Evolutionary conservation across 805 yeast genomes (phyloP).

Genomic region (Metschnikowia arizonensis): DNA sequence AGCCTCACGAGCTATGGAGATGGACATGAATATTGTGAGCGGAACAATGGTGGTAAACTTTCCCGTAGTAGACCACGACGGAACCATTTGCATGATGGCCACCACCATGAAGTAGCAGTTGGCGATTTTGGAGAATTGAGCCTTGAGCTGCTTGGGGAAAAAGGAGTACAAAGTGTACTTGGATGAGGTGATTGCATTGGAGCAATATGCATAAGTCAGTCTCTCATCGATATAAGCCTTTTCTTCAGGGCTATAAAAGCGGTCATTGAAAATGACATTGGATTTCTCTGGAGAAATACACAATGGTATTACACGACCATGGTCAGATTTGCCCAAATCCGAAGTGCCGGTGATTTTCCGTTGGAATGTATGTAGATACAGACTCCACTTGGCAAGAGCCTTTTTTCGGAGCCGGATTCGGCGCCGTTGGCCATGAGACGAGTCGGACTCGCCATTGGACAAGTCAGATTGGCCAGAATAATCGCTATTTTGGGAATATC

Average conservation of each 20-base stretch:
- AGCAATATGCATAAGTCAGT: slow-evolving; percentile 52
- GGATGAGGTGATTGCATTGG: slow-evolving; percentile 78
- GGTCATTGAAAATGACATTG: slow-evolving; percentile 27
- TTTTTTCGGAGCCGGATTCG: slow-evolving; percentile 10
- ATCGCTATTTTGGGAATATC: slow-evolving; percentile 7
- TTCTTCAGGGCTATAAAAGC: slow-evolving; percentile 20
- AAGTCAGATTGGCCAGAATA: not conserved
- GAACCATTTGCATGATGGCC: slow-evolving; percentile 91
- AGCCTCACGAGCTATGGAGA: slow-evolving; percentile 90
- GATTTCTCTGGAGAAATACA: slow-evolving; percentile 39
- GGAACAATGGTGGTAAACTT: slow-evolving; percentile 92
- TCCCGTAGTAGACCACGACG: slow-evolving; percentile 97
- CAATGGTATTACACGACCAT: slow-evolving; percentile 77
- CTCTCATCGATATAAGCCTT: slow-evolving; percentile 64
- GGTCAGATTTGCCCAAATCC: slow-evolving; percentile 22
- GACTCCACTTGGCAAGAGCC: slow-evolving; percentile 26
- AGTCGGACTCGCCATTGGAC: not conserved
- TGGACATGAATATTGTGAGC: slow-evolving; percentile 74
- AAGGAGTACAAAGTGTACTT: slow-evolving; percentile 78
- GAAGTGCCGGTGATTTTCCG: slow-evolving; percentile 9
- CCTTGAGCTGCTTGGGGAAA: slow-evolving; percentile 80
- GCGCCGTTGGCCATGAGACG: slow-evolving; percentile 2
- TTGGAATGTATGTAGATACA: not conserved
- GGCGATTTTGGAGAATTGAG: slow-evolving; percentile 91
- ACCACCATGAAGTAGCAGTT: slow-evolving; percentile 86